A percentile compares a stretch with the other conserved stretches of the same genome.
These are phyloP conservation scores for Henningerozyma blattae DNA, from an alignment of 805 yeast genomes.

Conservation along the genomic window DNA sequence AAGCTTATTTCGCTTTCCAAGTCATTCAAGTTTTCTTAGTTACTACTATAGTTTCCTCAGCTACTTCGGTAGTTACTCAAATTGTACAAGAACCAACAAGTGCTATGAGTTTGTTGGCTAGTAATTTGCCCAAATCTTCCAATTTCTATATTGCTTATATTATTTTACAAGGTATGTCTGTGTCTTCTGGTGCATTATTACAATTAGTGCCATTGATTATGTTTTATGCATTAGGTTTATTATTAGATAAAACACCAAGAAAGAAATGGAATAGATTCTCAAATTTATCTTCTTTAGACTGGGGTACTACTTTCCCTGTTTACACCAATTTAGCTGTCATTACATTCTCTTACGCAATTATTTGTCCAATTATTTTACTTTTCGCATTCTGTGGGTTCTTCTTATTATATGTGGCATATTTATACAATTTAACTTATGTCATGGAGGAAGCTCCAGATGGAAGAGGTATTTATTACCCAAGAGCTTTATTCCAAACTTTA, in stretches of 20 bases:
- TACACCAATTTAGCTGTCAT: slow-evolving; percentile 63
- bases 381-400: slow-evolving; percentile 64
- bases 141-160: slow-evolving; percentile 62
- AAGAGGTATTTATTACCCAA: slow-evolving; percentile 76
- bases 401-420: slow-evolving; percentile 62
- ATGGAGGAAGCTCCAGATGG: slow-evolving; percentile 55
- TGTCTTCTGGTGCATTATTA: slow-evolving; percentile 52
- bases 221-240: slow-evolving; percentile 43
- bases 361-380: slow-evolving; percentile 71
- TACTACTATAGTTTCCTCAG: slow-evolving; percentile 60
- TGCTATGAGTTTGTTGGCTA: slow-evolving; percentile 48
- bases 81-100: slow-evolving; percentile 46
- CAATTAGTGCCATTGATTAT: slow-evolving; percentile 49
- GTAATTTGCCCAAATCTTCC: slow-evolving; percentile 60
- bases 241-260: slow-evolving; percentile 54
- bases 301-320: slow-evolving; percentile 75
- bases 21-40: slow-evolving; percentile 62
- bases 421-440: slow-evolving; percentile 68
- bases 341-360: slow-evolving; percentile 52
- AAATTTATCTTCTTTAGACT: slow-evolving; percentile 38
- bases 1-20: slow-evolving; percentile 56
- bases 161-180: slow-evolving; percentile 54
- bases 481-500: slow-evolving; percentile 79
- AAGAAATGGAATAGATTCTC: slow-evolving; percentile 53
- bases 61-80: slow-evolving; percentile 52